Evolutionary conservation across 805 yeast genomes (phyloP).

Genomic region (Tetrapisispora iriomotensis): DNA sequence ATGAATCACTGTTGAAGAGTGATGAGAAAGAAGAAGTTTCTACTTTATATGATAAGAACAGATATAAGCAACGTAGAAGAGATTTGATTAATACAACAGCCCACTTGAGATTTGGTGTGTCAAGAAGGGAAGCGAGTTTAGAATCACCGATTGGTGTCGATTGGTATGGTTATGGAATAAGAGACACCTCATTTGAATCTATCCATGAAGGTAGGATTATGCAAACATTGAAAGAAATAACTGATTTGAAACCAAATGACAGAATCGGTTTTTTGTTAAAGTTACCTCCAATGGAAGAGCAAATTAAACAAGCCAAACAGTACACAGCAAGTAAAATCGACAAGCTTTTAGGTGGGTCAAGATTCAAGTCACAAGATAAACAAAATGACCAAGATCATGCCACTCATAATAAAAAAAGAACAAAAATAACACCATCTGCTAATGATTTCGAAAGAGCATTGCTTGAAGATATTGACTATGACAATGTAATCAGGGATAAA

Average conservation of each 20-base stretch:
- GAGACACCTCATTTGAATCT: slow-evolving; percentile 69
- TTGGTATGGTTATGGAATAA: slow-evolving; percentile 83
- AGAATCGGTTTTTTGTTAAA: slow-evolving; percentile 67
- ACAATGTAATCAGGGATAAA: slow-evolving; percentile 64
- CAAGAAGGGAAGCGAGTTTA: slow-evolving; percentile 74
- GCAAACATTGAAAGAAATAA: slow-evolving; percentile 37
- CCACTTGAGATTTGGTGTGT: slow-evolving; percentile 77
- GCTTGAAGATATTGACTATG: slow-evolving; percentile 21
- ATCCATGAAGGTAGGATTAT: slow-evolving; percentile 41
- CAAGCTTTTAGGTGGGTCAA: slow-evolving; percentile 10
- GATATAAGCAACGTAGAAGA: slow-evolving; percentile 10
- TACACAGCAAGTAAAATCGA: slow-evolving; percentile 29
- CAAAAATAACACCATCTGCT: slow-evolving; percentile 6
- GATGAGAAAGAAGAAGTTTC: neutral
- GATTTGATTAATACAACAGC: slow-evolving; percentile 25
- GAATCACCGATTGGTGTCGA: slow-evolving; percentile 97
- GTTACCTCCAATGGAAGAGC: slow-evolving; percentile 48
- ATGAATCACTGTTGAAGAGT: slow-evolving; percentile 8
- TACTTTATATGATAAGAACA: neutral
- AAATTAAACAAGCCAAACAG: slow-evolving; percentile 32
- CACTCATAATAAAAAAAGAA: slow-evolving; percentile 6
- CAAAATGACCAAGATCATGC: neutral
- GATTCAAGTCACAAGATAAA: neutral
- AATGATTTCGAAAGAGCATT: slow-evolving; percentile 25
- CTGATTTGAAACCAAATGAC: slow-evolving; percentile 63